Evolutionary conservation across 2,329 filamentous ascomycete species (phyloP).

Genomic region (Cladorrhinum sp.): DNA sequence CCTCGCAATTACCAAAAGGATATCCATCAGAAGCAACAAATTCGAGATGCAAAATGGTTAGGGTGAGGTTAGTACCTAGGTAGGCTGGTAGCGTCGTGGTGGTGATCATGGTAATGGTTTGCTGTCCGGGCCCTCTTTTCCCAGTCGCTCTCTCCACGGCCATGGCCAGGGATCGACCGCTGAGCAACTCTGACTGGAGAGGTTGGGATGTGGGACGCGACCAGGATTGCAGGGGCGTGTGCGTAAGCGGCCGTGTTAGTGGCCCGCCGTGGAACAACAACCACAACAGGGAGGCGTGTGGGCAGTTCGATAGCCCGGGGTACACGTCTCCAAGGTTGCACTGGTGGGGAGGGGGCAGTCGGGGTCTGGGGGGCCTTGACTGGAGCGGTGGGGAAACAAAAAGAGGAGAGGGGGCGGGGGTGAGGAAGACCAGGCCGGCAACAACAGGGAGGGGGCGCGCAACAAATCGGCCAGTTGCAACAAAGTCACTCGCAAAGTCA

Average conservation of each 20-base stretch:
- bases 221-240: conserved; percentile 16
- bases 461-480: conserved; percentile 4
- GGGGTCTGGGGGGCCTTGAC: conserved; percentile 6
- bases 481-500: neutral
- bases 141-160: neutral
- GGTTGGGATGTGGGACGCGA: conserved; percentile 22
- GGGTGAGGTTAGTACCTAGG: conserved; percentile 14
- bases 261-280: conserved; percentile 19
- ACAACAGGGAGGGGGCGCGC: conserved; percentile 2
- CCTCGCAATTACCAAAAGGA: neutral
- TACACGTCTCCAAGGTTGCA: conserved; percentile 20
- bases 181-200: conserved; percentile 21
- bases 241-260: conserved; percentile 19
- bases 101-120: conserved; percentile 16
- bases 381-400: conserved; percentile 7
- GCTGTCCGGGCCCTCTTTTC: conserved; percentile 19
- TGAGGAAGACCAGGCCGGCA: conserved; percentile 1
- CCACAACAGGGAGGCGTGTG: conserved; percentile 21
- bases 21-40: conserved; percentile 1
- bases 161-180: conserved; percentile 22
- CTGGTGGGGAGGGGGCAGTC: conserved; percentile 4
- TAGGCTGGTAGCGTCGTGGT: neutral
- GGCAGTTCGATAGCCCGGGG: conserved; percentile 14
- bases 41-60: neutral
- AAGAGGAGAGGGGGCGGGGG: conserved; percentile 11